Conservation (phyloP, 176 grass and related monocot species). For the Cocos nucifera region DNA sequence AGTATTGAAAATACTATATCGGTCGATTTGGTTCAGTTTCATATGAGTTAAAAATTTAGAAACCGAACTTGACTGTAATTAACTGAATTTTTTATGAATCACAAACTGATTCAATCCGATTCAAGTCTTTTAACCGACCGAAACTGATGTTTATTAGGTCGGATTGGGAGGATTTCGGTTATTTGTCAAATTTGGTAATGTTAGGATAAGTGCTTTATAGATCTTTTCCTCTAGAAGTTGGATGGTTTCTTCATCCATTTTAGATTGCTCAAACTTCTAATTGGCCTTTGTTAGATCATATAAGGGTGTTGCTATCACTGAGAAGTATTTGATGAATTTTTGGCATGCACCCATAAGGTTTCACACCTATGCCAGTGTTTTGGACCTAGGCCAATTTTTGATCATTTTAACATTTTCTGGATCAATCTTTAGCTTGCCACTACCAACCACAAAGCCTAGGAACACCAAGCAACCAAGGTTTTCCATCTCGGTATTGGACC, state of each 20-base stretch:
- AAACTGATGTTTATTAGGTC: too few relatives aligned
- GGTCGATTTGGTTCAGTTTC: too few relatives aligned
- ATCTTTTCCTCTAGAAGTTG: constrained; percentile 6
- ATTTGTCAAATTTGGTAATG: constrained; percentile 3
- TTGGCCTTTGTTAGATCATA: constrained; percentile 18
- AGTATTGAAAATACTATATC: too few relatives aligned
- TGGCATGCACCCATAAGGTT: constrained; percentile 17
- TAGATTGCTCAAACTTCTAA: not conserved
- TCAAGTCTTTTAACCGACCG: too few relatives aligned
- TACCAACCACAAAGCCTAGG: not conserved
- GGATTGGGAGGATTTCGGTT: too few relatives aligned
- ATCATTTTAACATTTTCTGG: constrained; percentile 12
- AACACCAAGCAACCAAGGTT: not conserved
- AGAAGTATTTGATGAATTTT: not conserved
- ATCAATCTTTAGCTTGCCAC: not conserved
- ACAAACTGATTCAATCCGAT: too few relatives aligned
- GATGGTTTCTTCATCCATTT: constrained; percentile 1
- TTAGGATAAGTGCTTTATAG: not conserved
- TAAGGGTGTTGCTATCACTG: constrained; percentile 3
- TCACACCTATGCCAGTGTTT: not conserved
- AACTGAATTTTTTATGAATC: too few relatives aligned
- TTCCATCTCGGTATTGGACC: too few relatives aligned
- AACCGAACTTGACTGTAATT: too few relatives aligned
- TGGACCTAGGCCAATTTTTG: not conserved
- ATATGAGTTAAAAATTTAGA: too few relatives aligned